Evolutionary conservation across 371 early-diverging fungal species (phyloP).

Genomic region (Mortierella sp.): DNA sequence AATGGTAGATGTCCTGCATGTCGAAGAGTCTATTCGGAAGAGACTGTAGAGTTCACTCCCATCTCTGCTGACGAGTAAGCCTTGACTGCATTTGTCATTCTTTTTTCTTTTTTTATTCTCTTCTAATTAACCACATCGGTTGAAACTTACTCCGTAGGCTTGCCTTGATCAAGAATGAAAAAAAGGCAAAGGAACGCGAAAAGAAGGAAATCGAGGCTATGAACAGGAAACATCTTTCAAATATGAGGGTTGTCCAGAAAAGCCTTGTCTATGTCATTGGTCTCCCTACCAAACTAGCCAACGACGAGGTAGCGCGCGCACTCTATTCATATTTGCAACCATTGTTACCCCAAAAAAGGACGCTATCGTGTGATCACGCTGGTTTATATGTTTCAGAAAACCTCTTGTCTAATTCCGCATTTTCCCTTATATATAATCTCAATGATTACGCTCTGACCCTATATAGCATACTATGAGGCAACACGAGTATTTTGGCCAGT

Average conservation of each 20-base stretch:
- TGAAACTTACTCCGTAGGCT: constrained; percentile 56
- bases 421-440: too few species aligned
- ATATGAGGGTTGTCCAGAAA: constrained; percentile 94
- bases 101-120: not conserved
- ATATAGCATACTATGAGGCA: constrained; percentile 69
- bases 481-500: constrained; percentile 96
- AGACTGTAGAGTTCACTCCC: constrained; percentile 90
- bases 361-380: too few species aligned
- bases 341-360: too few species aligned
- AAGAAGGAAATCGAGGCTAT: constrained; percentile 91
- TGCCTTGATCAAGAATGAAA: constrained; percentile 76
- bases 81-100: too few species aligned
- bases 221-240: constrained; percentile 88
- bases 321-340: too few species aligned
- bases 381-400: too few species aligned
- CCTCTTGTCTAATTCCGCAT: not conserved
- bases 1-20: constrained; percentile 97
- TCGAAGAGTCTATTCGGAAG: constrained; percentile 85
- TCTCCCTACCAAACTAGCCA: constrained; percentile 83
- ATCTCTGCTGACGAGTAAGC: constrained; percentile 91
- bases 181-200: constrained; percentile 89
- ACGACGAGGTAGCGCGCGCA: constrained; percentile 80
- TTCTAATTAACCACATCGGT: not conserved
- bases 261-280: constrained; percentile 97
- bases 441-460: too few species aligned